A percentile compares a stretch with the other conserved stretches of the same genome.
Conservation (phyloP, 164 flowering plant species). For the Kingdonia uniflora region DNA sequence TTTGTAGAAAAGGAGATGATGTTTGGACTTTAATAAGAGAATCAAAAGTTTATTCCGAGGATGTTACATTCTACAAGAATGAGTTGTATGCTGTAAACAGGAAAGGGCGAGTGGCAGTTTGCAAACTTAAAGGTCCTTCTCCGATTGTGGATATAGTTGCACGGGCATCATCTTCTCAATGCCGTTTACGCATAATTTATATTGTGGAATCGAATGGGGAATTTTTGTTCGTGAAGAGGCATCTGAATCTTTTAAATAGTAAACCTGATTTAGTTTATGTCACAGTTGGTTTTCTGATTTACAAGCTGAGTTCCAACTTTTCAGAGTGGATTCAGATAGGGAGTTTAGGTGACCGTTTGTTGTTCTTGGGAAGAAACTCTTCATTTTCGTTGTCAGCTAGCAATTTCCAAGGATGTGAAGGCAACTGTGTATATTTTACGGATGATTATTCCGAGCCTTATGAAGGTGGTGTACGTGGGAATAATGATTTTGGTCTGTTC, state of each 20-base stretch:
- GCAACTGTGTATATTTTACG: background rate
- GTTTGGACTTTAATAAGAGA: background rate
- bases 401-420: background rate
- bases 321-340: background rate
- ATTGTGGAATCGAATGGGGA: constrained; percentile 1
- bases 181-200: background rate
- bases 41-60: background rate
- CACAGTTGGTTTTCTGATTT: background rate
- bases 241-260: background rate
- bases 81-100: background rate
- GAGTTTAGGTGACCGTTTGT: background rate
- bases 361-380: background rate
- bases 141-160: background rate
- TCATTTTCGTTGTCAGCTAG: background rate
- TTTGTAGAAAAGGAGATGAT: background rate
- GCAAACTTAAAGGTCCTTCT: background rate
- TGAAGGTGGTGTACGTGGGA: background rate
- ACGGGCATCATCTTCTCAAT: background rate
- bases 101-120: background rate
- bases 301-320: too few relatives aligned
- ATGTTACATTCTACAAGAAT: background rate
- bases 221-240: background rate
- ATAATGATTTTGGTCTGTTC: background rate
- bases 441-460: background rate
- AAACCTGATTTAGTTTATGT: background rate